Evolutionary conservation across 345 rosid genomes (phyloP).

Genomic region (Arabis alpina): DNA sequence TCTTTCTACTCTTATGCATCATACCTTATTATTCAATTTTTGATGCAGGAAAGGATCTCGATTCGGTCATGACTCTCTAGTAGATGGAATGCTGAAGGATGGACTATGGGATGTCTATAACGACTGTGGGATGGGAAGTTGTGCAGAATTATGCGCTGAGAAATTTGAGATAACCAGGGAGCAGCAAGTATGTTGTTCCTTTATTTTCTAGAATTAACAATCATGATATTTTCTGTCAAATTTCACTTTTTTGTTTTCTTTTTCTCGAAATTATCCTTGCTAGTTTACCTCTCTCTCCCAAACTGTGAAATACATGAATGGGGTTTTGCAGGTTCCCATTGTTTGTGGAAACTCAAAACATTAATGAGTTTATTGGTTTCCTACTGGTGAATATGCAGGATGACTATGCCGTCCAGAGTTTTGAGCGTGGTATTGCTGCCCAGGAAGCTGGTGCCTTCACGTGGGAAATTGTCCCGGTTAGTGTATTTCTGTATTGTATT

Average conservation of each 20-base stretch:
- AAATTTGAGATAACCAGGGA: conserved; percentile 73
- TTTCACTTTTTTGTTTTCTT: too few relatives aligned
- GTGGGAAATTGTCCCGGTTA: conserved; percentile 94
- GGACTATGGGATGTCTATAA: conserved; percentile 98
- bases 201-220: conserved; percentile 1
- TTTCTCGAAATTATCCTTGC: not conserved
- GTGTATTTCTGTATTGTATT: conserved; percentile 32
- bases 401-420: conserved; percentile 84
- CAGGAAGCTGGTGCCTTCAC: conserved; percentile 80
- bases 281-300: not conserved
- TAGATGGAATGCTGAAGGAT: conserved; percentile 97
- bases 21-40: conserved; percentile 36
- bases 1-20: not conserved
- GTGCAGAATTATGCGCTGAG: conserved; percentile 95
- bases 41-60: conserved; percentile 92
- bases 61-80: conserved; percentile 86
- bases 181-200: conserved; percentile 61
- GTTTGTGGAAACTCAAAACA: conserved; percentile 15
- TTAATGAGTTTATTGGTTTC: conserved; percentile 9
- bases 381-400: conserved; percentile 56
- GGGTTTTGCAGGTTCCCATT: not conserved
- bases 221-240: too few relatives aligned
- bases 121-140: conserved; percentile 91
- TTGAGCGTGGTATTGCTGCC: conserved; percentile 98
- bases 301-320: conserved; percentile 7